Conservation (phyloP, 352 stramenopile genomes). For the Globisporangium middletonii region DNA sequence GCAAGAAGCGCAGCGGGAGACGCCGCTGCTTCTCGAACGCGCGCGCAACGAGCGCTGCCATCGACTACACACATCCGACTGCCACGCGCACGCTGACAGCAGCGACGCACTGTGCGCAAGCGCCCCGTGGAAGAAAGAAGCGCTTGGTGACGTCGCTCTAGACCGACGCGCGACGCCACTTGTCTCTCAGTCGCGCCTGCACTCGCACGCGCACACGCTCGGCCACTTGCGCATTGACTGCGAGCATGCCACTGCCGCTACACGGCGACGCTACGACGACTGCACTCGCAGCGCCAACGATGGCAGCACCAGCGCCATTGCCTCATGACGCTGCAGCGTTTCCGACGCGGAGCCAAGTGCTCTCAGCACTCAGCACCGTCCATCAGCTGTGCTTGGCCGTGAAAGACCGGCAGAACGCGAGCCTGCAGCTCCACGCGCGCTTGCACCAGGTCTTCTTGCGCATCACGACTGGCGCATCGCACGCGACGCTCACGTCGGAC, state of each 20-base stretch:
- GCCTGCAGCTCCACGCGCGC: constrained; percentile 38
- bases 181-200: too few species aligned
- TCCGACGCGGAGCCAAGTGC: constrained; percentile 19
- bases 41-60: too few species aligned
- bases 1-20: too few species aligned
- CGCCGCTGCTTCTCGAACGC: too few species aligned
- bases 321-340: too few species aligned
- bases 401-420: constrained; percentile 33
- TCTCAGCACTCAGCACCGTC: constrained; percentile 29
- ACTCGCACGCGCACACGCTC: too few species aligned
- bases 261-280: too few species aligned
- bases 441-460: constrained; percentile 46
- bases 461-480: constrained; percentile 26
- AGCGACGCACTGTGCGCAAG: background rate
- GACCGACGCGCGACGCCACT: background rate
- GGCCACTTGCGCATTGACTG: background rate
- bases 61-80: background rate
- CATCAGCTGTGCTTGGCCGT: constrained; percentile 36
- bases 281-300: too few species aligned
- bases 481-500: constrained; percentile 11
- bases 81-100: too few species aligned
- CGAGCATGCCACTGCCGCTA: too few species aligned
- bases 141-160: background rate
- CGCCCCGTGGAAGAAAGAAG: background rate
- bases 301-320: too few species aligned